Evolutionary conservation across 805 yeast species (phyloP).

Genomic region (Wickerhamomyces strasburgensis): DNA sequence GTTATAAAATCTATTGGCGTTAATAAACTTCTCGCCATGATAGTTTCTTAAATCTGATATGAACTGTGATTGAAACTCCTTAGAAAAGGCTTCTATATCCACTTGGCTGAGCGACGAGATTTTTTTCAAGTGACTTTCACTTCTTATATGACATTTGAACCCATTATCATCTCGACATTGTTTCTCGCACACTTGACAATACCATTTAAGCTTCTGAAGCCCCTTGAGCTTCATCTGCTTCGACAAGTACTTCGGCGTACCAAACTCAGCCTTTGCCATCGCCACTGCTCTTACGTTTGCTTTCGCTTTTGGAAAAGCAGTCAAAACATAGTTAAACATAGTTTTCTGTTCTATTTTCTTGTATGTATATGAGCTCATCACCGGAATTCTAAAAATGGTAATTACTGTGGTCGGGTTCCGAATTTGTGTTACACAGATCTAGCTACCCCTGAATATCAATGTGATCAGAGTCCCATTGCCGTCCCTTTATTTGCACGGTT

Average conservation of each 20-base stretch:
- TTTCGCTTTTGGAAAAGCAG: neutral
- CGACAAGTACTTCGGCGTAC: conserved; percentile 65
- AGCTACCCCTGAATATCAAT: no score
- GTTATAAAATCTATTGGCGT: conserved; percentile 84
- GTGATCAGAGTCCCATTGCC: no score
- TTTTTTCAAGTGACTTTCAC: conserved; percentile 70
- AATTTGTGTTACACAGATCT: no score
- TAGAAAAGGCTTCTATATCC: conserved; percentile 55
- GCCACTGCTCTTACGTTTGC: no score
- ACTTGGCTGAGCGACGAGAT: conserved; percentile 43
- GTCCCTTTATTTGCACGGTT: no score
- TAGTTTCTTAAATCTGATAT: conserved; percentile 51
- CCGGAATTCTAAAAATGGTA: no score
- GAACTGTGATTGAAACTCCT: conserved; percentile 59
- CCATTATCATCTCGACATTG: conserved; percentile 98
- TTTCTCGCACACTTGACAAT: conserved; percentile 87
- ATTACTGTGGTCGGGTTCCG: no score
- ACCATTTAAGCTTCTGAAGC: conserved; percentile 77
- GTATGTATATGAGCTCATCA: no score
- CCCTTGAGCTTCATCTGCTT: conserved; percentile 80
- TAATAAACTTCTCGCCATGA: conserved; percentile 79
- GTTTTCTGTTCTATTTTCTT: no score
- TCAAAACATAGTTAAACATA: no score
- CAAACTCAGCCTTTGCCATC: conserved; percentile 57
- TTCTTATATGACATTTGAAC: conserved; percentile 78